These are phyloP conservation scores for Hirschioporus abietinus DNA, from an alignment of 768 basidiomycete species.

Conservation along the genomic window DNA sequence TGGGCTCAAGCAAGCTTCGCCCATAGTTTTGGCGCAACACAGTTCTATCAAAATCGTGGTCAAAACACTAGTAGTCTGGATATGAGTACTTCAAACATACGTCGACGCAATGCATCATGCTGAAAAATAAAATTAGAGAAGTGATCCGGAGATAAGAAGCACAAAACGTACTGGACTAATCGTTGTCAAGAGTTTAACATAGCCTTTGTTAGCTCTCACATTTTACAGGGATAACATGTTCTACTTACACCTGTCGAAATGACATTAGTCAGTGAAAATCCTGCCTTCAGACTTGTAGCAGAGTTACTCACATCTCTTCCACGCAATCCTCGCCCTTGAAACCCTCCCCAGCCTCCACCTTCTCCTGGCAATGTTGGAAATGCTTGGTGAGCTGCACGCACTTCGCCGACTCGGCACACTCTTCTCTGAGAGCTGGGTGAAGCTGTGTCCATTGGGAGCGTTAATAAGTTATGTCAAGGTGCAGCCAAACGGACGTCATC, in stretches of 20 bases:
- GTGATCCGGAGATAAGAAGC: constrained; percentile 4
- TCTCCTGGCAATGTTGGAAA: constrained; percentile 89
- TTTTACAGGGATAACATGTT: constrained; percentile 1
- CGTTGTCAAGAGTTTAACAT: constrained; percentile 2
- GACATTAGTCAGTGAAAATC: constrained; percentile 8
- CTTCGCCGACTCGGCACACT: constrained; percentile 60
- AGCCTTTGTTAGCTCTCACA: constrained; percentile 6
- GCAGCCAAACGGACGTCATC: neutral
- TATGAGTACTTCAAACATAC: neutral
- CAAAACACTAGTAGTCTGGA: neutral
- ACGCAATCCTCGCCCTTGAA: constrained; percentile 91
- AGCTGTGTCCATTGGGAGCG: constrained; percentile 33
- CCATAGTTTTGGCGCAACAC: constrained; percentile 79
- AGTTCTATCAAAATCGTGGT: constrained; percentile 25
- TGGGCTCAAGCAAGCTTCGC: constrained; percentile 55
- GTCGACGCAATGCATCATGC: constrained; percentile 92
- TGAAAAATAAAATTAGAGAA: constrained; percentile 23
- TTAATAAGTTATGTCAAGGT: neutral
- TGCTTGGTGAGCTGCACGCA: constrained; percentile 72
- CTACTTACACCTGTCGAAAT: constrained; percentile 21
- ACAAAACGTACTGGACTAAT: constrained; percentile 63
- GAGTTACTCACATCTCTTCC: constrained; percentile 74
- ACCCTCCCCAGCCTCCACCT: constrained; percentile 75
- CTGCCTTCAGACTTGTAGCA: neutral
- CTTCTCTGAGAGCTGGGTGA: constrained; percentile 67